Evolutionary conservation across 108 stramenopile species (phyloP).

Genomic region (Pseudonitzschia pungens): DNA sequence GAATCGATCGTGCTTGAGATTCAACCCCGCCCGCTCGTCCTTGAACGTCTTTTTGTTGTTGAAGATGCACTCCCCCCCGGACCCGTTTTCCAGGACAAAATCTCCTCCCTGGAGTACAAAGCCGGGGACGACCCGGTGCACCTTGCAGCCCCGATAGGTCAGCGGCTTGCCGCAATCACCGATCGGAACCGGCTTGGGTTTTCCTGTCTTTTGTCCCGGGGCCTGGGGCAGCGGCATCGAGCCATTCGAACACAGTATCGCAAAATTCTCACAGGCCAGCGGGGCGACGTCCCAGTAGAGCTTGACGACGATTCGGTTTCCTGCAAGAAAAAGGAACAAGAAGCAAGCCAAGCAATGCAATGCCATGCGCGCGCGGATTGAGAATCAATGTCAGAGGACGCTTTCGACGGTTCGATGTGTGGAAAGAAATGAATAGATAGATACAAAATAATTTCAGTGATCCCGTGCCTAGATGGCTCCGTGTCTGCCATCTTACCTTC

Average conservation of each 20-base stretch:
- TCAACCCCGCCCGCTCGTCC: constrained; percentile 88
- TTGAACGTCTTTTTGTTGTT: constrained; percentile 86
- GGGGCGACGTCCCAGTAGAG: constrained; percentile 83
- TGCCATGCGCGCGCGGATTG: too few relatives aligned
- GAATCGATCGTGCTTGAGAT: constrained; percentile 71
- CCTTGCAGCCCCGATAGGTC: constrained; percentile 62
- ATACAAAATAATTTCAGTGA: too few relatives aligned
- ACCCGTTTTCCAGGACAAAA: constrained; percentile 93
- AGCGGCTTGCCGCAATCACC: constrained; percentile 83
- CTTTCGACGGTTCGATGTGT: too few relatives aligned
- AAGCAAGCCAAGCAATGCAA: too few relatives aligned
- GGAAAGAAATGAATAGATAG: too few relatives aligned
- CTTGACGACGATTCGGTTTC: constrained; percentile 66
- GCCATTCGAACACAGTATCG: constrained; percentile 74
- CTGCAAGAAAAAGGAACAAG: neutral
- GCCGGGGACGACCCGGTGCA: constrained; percentile 81
- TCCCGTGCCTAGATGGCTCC: too few relatives aligned
- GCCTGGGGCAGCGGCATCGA: constrained; percentile 15
- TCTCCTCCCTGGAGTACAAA: constrained; percentile 96
- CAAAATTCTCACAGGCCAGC: constrained; percentile 89
- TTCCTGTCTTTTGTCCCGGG: constrained; percentile 12
- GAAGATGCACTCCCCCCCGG: constrained; percentile 92
- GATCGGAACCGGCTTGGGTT: constrained; percentile 53
- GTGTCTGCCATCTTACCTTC: too few relatives aligned
- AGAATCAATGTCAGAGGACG: too few relatives aligned